Evolutionary conservation across 345 rosid genomes (phyloP).

Genomic region (Turnera subulata): DNA sequence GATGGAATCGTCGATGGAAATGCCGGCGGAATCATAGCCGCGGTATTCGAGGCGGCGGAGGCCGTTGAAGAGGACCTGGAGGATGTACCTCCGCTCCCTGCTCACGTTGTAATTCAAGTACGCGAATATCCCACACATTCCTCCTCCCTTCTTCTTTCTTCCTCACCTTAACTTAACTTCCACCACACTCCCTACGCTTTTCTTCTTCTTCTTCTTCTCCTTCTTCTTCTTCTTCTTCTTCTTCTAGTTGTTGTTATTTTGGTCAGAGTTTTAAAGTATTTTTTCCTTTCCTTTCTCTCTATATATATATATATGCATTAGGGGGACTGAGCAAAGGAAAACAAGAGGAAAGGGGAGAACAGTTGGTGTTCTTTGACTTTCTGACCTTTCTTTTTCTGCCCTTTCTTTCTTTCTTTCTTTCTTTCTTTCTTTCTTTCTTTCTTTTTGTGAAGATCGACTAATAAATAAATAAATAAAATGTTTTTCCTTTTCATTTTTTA

Average conservation of each 20-base stretch:
- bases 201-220: not conserved
- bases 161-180: no score
- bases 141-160: not conserved
- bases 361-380: conserved; percentile 2
- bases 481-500: no score
- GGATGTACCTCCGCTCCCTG: conserved; percentile 73
- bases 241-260: not conserved
- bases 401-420: no score
- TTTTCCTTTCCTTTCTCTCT: not conserved
- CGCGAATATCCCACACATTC: conserved; percentile 95
- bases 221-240: not conserved
- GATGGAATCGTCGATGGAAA: conserved; percentile 57
- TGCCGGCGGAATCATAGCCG: conserved; percentile 93
- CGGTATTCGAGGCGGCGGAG: conserved; percentile 95
- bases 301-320: no score
- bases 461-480: no score
- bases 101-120: conserved; percentile 71
- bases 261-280: not conserved
- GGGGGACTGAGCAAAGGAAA: not conserved
- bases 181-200: no score
- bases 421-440: no score
- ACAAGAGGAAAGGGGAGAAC: not conserved
- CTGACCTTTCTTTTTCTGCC: no score
- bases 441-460: no score
- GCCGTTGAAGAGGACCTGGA: conserved; percentile 88